phyloP scores from a whole-genome alignment of 192 early-diverging fungal genomes.

The Rhizophlyctis rosea region DNA sequence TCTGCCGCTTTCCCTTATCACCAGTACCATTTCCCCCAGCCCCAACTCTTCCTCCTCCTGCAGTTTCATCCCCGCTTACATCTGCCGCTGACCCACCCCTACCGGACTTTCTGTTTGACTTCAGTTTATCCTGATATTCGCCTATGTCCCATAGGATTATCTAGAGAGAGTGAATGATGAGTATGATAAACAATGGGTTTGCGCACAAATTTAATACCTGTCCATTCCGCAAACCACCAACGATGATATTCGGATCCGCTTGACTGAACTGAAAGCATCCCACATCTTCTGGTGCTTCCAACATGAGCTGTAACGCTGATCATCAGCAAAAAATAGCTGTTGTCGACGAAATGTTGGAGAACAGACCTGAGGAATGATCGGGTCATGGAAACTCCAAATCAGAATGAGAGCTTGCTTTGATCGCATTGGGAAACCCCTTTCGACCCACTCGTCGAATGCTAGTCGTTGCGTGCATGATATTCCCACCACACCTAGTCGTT shows the following conservation, averaged over 20 bases:
- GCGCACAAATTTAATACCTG: constrained; percentile 28
- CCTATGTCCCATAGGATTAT: constrained; percentile 61
- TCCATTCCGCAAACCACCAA: constrained; percentile 57
- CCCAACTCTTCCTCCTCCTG: constrained; percentile 14
- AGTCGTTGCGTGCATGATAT: constrained; percentile 51
- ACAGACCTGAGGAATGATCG: constrained; percentile 56
- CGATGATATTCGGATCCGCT: constrained; percentile 51
- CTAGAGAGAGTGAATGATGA: neutral
- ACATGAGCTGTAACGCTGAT: constrained; percentile 39
- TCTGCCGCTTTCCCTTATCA: constrained; percentile 15
- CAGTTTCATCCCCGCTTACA: neutral
- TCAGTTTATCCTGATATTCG: constrained; percentile 57
- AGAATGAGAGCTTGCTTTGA: constrained; percentile 48
- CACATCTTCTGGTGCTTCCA: constrained; percentile 64
- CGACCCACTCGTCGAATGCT: constrained; percentile 55
- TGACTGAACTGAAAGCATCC: constrained; percentile 57
- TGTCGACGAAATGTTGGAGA: constrained; percentile 8
- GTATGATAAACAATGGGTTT: neutral
- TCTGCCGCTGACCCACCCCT: neutral
- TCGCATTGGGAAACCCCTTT: constrained; percentile 35
- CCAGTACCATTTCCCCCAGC: constrained; percentile 18
- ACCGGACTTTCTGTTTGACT: constrained; percentile 40
- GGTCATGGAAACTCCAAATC: constrained; percentile 66
- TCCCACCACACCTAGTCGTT: constrained; percentile 43
- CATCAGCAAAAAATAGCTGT: neutral